phyloP scores from a whole-genome alignment of 1,284 basidiomycete genomes.

The Cutaneotrichosporon sp. region DNA sequence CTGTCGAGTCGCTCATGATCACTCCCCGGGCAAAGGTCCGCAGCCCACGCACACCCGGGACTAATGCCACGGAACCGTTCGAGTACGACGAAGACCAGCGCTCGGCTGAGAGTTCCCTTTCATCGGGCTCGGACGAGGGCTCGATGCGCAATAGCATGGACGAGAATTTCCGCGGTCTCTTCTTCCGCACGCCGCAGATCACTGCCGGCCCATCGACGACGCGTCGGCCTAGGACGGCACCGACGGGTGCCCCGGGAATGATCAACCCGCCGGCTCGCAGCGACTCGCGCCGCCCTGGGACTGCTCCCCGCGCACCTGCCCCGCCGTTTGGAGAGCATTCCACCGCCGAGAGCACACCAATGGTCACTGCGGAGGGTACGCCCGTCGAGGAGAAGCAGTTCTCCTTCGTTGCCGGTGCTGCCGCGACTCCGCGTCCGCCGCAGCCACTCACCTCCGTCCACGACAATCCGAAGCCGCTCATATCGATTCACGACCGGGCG shows the following conservation, averaged over 20 bases:
- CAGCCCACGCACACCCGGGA: neutral
- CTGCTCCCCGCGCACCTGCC: neutral
- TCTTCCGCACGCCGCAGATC: constrained; percentile 43
- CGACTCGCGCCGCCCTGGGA: neutral
- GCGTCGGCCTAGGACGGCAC: neutral
- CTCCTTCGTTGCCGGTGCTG: neutral
- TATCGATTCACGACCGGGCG: neutral
- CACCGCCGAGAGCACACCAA: neutral
- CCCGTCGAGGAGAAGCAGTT: neutral
- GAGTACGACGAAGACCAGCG: constrained; percentile 16
- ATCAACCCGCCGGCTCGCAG: constrained; percentile 1
- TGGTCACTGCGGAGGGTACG: neutral
- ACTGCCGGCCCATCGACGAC: neutral
- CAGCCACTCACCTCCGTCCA: neutral
- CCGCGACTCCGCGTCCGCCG: neutral
- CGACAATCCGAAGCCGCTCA: constrained; percentile 1
- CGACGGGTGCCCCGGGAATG: neutral
- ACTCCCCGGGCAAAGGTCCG: constrained; percentile 7
- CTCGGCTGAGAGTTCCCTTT: constrained; percentile 12
- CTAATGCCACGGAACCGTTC: constrained; percentile 10
- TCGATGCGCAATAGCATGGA: constrained; percentile 23
- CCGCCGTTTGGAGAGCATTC: neutral
- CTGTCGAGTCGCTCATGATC: constrained; percentile 10
- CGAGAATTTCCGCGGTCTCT: constrained; percentile 36
- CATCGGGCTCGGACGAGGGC: constrained; percentile 18